A percentile compares a stretch with the other conserved stretches of the same genome.
Evolutionary conservation across 1,139 yeast genomes (phyloP).

Genomic region (Casaregolazyma lundiana): DNA sequence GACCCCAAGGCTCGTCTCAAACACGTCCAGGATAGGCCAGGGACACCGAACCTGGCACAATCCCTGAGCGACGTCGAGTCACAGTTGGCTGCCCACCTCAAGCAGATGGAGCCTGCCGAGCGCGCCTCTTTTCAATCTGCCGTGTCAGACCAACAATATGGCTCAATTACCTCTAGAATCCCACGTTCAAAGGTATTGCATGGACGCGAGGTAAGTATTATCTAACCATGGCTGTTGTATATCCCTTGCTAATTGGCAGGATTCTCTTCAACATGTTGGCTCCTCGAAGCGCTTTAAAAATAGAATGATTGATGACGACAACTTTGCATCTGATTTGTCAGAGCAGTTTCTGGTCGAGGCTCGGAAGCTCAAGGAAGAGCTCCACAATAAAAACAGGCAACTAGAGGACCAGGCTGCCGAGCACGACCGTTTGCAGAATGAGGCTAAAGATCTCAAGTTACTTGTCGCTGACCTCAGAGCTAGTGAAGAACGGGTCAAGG

Average conservation of each 20-base stretch:
- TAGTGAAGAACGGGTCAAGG: slow-evolving; percentile 46
- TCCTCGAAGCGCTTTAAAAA: neutral
- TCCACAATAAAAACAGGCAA: slow-evolving; percentile 53
- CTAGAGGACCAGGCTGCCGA: slow-evolving; percentile 42
- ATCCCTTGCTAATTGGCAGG: neutral
- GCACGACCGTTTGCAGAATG: slow-evolving; percentile 37
- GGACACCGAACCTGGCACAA: slow-evolving; percentile 17
- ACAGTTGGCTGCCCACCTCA: slow-evolving; percentile 15
- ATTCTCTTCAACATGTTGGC: neutral
- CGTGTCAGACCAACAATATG: too few relatives aligned
- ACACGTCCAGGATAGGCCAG: slow-evolving; percentile 17
- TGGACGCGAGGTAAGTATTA: slow-evolving; percentile 19
- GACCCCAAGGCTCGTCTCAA: slow-evolving; percentile 16
- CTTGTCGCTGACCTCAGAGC: slow-evolving; percentile 6
- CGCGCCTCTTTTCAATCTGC: slow-evolving; percentile 9
- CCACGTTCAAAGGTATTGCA: slow-evolving; percentile 17
- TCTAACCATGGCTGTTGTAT: slow-evolving; percentile 2
- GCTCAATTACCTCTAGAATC: slow-evolving; percentile 12
- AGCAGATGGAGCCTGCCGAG: slow-evolving; percentile 5
- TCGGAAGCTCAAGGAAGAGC: slow-evolving; percentile 58
- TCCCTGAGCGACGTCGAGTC: slow-evolving; percentile 19
- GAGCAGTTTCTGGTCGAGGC: slow-evolving; percentile 77
- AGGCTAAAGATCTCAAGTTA: slow-evolving; percentile 25
- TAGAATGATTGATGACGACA: slow-evolving; percentile 44
- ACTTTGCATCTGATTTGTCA: slow-evolving; percentile 77